Evolutionary conservation across 768 basidiomycete genomes (phyloP), one percentile per base, ranked within the genome.

Genomic region (Lentinula detonsa): DNA sequence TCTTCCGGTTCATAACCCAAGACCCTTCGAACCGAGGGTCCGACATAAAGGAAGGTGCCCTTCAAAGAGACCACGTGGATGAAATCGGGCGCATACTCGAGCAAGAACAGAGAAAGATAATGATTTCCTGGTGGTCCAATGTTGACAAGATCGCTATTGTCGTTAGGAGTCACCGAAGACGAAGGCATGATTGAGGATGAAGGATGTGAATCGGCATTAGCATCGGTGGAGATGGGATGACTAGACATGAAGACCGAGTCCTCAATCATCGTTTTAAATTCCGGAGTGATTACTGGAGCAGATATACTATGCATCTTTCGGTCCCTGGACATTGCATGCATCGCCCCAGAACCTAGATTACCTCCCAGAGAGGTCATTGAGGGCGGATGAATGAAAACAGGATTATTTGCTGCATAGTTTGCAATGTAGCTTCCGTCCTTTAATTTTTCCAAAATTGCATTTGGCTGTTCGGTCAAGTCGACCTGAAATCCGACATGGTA

Each of bases 401-500:
- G 50, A 34, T 52, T 40, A 21, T 60, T 60, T 21, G 56, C 49
- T 31, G 71, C 73, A 71, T 88, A 85, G 69, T 91, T 84, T 68
- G 85, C 81, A 60, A 85, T 74, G 72, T 93, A 93, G 37, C 81
- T 85, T 16, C 95, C 95, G 65, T 91, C 86, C 18, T 81, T 75
- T 57, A 95, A 79, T 70, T 87, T 91, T 65, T 89, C 82, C 57
- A 95, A 74, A 62, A 97, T 95, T 2, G 84, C 84, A 65, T 85
- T 85, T 2, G 93, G 94, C 74, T 95, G 93, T 67, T 89, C 85
- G 16, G 86, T 86, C 53, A 99, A 78, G 73, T 98, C 93, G 59
- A 97, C 90, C 74, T 99, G 95, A 78, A 99, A 98, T 0, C 97
- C 97, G 55, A 99, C 88, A 67, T 92, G 89, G 70, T 90, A 96